Conservation (phyloP, 139 green algal genomes). For the Ettlia oleoabundans region DNA sequence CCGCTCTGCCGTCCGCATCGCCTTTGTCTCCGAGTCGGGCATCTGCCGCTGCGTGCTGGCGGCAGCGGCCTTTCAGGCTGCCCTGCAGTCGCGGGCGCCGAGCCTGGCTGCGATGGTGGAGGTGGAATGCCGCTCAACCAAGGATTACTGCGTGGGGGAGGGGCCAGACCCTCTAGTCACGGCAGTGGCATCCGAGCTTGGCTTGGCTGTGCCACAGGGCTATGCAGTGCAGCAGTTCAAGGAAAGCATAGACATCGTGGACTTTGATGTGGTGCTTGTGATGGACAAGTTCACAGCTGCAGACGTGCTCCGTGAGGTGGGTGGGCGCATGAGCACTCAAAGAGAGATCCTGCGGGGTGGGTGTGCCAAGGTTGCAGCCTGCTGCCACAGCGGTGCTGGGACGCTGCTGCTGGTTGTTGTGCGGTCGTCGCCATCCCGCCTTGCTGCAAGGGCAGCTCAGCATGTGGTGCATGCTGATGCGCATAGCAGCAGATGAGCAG, state of each 20-base stretch:
- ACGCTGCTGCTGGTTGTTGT: no score
- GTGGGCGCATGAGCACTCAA: neutral
- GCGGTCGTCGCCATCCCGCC: no score
- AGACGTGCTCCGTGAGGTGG: conserved; percentile 69
- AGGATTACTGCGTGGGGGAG: conserved; percentile 82
- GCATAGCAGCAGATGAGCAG: no score
- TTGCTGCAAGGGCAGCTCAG: no score
- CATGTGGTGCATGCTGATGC: no score
- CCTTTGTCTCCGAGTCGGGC: conserved; percentile 82
- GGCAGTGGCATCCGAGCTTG: conserved; percentile 41
- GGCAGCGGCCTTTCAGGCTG: conserved; percentile 53
- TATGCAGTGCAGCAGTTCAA: conserved; percentile 59
- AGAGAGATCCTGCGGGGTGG: no score
- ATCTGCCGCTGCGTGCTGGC: conserved; percentile 79
- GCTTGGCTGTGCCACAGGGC: conserved; percentile 42
- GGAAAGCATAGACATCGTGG: conserved; percentile 68
- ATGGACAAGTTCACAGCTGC: conserved; percentile 90
- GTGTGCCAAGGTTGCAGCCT: no score
- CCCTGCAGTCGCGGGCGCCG: conserved; percentile 41
- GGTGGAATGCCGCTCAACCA: conserved; percentile 32
- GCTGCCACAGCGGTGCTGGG: no score
- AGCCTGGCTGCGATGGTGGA: conserved; percentile 31
- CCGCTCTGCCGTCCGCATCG: conserved; percentile 27
- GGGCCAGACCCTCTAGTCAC: conserved; percentile 49
- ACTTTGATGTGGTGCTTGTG: conserved; percentile 76